Evolutionary conservation across 164 flowering plant genomes (phyloP).

Genomic region (Warburgia ugandensis): DNA sequence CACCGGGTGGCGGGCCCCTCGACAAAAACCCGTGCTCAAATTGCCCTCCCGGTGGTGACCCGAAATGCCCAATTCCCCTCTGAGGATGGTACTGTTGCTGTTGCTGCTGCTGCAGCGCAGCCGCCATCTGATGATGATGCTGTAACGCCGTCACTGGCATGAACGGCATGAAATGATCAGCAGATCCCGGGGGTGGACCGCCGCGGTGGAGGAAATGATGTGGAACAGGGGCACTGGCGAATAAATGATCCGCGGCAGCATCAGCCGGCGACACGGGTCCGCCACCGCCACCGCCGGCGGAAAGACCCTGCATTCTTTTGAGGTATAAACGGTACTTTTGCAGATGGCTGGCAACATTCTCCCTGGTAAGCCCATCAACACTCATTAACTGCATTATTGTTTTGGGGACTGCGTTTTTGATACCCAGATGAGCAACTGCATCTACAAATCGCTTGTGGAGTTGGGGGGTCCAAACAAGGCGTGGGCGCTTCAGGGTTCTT

Average conservation of each 20-base stretch:
- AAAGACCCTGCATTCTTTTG: slow-evolving; percentile 86
- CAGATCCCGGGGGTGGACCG: slow-evolving; percentile 2
- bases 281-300: slow-evolving; percentile 35
- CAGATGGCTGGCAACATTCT: slow-evolving; percentile 95
- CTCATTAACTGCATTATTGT: slow-evolving; percentile 99
- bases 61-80: slow-evolving; percentile 62
- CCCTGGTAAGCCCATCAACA: slow-evolving; percentile 93
- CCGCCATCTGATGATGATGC: slow-evolving; percentile 50
- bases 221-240: slow-evolving; percentile 84
- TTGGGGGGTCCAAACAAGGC: slow-evolving; percentile 98
- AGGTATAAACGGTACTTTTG: slow-evolving; percentile 92
- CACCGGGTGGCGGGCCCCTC: slow-evolving; percentile 30
- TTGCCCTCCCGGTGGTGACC: slow-evolving; percentile 60
- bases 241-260: slow-evolving; percentile 80
- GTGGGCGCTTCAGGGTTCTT: slow-evolving; percentile 80
- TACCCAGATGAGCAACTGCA: slow-evolving; percentile 94
- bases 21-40: slow-evolving; percentile 65
- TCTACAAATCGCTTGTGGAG: slow-evolving; percentile 96
- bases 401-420: slow-evolving; percentile 98
- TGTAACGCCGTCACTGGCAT: slow-evolving; percentile 49
- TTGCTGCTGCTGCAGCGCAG: slow-evolving; percentile 45
- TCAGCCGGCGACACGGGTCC: slow-evolving; percentile 32
- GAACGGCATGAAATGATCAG: slow-evolving; percentile 66
- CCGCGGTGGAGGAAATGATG: slow-evolving; percentile 70
- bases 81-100: slow-evolving; percentile 39